Evolutionary conservation across 768 basidiomycete genomes (phyloP), one percentile per base, ranked within the genome.

Genomic region (Russula sp.): DNA sequence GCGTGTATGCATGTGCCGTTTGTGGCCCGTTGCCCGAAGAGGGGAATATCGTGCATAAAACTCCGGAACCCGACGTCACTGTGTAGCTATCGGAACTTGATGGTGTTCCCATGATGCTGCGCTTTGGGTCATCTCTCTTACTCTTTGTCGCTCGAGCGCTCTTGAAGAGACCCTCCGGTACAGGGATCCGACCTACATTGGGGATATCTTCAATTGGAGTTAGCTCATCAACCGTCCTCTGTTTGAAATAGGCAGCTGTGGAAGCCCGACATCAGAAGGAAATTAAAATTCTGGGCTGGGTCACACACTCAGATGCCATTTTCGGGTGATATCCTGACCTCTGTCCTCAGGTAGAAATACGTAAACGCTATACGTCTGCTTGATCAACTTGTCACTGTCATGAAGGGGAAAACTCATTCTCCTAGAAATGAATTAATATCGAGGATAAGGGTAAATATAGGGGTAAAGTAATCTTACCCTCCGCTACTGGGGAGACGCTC

Each of bases 321-420:
- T 92, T 54, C 86, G 80, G 22, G 65, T 64, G 40, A 68, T 64
- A 48, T 71, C 72, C 42, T 70, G 63, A 55, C 68, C 63, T 44
- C 61, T 66, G 50, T 75, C 75, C 60, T 72, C 71, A 24, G 72
- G 71, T 84, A 61, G 83, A 79, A 36, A 87, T 83, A 84, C 84
- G 51, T 70, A 89, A 44, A 88, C 90, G 0, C 89, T 91, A 72
- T 91, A 92, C 0, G 90, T 92, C 73, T 91, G 90, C 73, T 92
- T 92, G 60, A 92, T 85, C 49, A 90, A 79, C 10, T 73, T 69
- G 66, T 76, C 75, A 42, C 69, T 69, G 22, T 75, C 75, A 40
- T 74, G 72, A 4, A 73, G 71, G 30, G 73, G 74, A 32, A 73
- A 71, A 63, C 71, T 70, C 62, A 72, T 80, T 67, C 78, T 83